Evolutionary conservation across 768 basidiomycete species (phyloP), one percentile per base, ranked within the genome.

Genomic region (Nidularia pulvinata): DNA sequence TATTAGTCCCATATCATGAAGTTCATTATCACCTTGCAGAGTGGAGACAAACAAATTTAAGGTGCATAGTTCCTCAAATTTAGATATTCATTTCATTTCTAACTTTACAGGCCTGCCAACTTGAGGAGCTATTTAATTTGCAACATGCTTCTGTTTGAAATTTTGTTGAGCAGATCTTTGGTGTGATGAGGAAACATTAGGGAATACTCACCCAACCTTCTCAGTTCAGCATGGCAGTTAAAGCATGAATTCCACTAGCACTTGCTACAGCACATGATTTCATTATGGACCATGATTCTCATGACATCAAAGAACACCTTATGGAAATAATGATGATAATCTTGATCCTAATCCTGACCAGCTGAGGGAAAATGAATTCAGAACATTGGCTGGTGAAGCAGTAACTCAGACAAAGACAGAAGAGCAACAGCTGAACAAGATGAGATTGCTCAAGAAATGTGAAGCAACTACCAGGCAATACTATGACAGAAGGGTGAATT

Each of bases 131-230:
- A 0, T 73, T 65, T 52, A 77, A 74, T 53, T 62, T 76, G 1
- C 61, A 61, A 1, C 73, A 77, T 58, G 60, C 71, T 14, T 59
- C 59, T 32, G 64, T 61, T 3, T 61, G 61, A 0, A 77, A 75
- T 63, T 60, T 74, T 32, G 59, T 76, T 56, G 69, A 75, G 51
- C 53, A 60, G 0, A 66, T 74, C n/a, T 76, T 75, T 68, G 72
- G 73, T 25, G 56, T 69, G 10, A 35, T 60, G 39, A 64, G 61
- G 47, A 42, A 36, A 2, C 35, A 36, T 1, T 60, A 50, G 22
- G 4, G 19, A 3, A 53, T 58, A 10, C 32, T 56, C n/a, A 35
- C 22, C 3, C 16, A 6, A 39, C 46, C 54, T 2, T 50, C 57
- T 19, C 36, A 61, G 46, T 61, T 53, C 39, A 33, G 16, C 37